A percentile compares a stretch with the other conserved stretches of the same genome.
Conservation (phyloP, 257 asterid species). For the Oldenlandia corymbosa region DNA sequence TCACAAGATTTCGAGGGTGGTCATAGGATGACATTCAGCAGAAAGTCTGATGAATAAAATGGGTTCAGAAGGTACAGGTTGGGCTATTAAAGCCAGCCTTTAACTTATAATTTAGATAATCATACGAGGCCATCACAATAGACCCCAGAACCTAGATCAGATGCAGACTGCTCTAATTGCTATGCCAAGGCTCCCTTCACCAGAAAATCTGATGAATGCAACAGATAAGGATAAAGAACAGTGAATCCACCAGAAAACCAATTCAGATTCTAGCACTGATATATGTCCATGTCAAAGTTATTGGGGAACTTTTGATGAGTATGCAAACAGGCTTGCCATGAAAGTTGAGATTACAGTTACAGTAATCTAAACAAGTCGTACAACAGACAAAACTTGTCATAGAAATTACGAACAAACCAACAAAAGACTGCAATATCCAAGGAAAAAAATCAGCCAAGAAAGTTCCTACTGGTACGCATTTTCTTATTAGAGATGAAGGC, state of each 20-base stretch:
- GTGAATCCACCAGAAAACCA: background rate
- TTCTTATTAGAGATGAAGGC: background rate
- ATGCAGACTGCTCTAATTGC: too few relatives aligned
- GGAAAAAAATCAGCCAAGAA: background rate
- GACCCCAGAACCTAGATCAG: too few relatives aligned
- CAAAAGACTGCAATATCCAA: background rate
- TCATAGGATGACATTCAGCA: too few relatives aligned
- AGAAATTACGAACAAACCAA: background rate
- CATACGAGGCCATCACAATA: background rate
- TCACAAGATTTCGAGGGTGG: too few relatives aligned
- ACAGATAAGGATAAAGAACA: background rate
- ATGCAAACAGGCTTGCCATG: background rate
- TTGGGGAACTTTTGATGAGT: too few relatives aligned
- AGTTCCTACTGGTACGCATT: background rate
- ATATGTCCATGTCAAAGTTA: too few relatives aligned
- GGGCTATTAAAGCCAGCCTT: too few relatives aligned
- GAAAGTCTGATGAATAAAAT: too few relatives aligned
- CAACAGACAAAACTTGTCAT: background rate
- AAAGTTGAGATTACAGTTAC: background rate
- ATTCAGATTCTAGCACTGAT: background rate
- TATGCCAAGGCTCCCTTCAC: background rate
- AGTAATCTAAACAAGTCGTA: background rate
- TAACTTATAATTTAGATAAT: too few relatives aligned
- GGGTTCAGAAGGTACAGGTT: too few relatives aligned
- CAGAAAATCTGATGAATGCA: background rate